Evolutionary conservation across 495 filamentous ascomycete species (phyloP).

Genomic region (Lichenothelia convexa): DNA sequence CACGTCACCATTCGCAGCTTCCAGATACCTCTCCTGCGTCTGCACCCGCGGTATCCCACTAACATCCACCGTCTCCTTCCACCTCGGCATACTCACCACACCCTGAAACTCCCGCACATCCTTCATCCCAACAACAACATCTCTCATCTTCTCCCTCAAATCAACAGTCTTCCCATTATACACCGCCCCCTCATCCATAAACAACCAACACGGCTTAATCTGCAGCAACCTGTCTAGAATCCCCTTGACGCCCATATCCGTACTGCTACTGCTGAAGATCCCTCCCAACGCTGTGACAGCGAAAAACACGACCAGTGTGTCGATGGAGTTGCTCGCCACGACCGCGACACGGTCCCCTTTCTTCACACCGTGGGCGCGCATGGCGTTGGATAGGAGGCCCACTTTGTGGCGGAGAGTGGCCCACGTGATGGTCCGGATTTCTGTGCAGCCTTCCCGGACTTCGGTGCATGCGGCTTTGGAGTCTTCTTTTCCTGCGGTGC

Average conservation of each 20-base stretch:
- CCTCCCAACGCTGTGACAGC: slow-evolving; percentile 48
- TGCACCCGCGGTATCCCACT: slow-evolving; percentile 31
- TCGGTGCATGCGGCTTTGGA: slow-evolving; percentile 48
- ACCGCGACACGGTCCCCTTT: slow-evolving; percentile 56
- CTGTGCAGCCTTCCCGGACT: slow-evolving; percentile 47
- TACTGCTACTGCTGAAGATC: slow-evolving; percentile 52
- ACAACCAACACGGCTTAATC: slow-evolving; percentile 52
- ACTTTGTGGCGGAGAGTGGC: slow-evolving; percentile 37
- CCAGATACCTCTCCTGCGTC: slow-evolving; percentile 35
- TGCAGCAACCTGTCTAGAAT: slow-evolving; percentile 56
- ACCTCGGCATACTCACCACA: slow-evolving; percentile 47
- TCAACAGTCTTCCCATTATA: slow-evolving; percentile 66
- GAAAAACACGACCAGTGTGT: slow-evolving; percentile 47
- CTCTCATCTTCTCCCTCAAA: slow-evolving; percentile 48
- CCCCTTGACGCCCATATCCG: slow-evolving; percentile 64
- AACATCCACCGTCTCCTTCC: slow-evolving; percentile 39
- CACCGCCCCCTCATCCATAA: slow-evolving; percentile 59
- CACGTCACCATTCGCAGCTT: slow-evolving; percentile 19
- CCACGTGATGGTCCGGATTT: slow-evolving; percentile 42
- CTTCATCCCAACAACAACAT: slow-evolving; percentile 42
- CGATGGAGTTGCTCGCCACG: slow-evolving; percentile 53
- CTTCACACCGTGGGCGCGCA: slow-evolving; percentile 41
- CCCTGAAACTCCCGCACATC: slow-evolving; percentile 40
- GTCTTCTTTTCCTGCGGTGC: slow-evolving; percentile 45
- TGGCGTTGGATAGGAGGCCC: slow-evolving; percentile 37